Conservation (phyloP, 2,329 filamentous ascomycete genomes). For the Penicillium sp. region DNA sequence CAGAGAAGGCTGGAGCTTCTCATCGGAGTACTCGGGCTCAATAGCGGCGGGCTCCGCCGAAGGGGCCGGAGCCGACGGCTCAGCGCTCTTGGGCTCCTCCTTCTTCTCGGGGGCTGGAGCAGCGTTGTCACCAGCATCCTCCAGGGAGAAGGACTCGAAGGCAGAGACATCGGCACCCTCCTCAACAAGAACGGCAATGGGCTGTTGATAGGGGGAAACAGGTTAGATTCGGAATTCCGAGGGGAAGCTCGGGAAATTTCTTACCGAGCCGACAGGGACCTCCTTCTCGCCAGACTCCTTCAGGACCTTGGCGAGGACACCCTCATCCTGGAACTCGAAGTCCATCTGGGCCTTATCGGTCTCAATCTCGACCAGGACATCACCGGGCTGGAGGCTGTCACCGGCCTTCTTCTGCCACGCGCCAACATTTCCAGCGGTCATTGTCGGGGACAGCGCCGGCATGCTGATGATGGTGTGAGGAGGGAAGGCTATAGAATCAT, state of each 20-base stretch:
- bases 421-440: slow-evolving; percentile 95
- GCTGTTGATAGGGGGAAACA: slow-evolving; percentile 54
- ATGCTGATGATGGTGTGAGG: slow-evolving; percentile 95
- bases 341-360: slow-evolving; percentile 99
- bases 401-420: slow-evolving; percentile 97
- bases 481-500: slow-evolving; percentile 71
- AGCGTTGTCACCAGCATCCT: slow-evolving; percentile 82
- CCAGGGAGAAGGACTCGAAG: slow-evolving; percentile 83
- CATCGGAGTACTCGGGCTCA: slow-evolving; percentile 72
- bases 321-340: slow-evolving; percentile 99
- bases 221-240: slow-evolving; percentile 12
- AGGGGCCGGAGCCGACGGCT: slow-evolving; percentile 55
- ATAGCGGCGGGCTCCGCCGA: slow-evolving; percentile 61
- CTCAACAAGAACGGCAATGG: slow-evolving; percentile 92
- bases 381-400: slow-evolving; percentile 82
- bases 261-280: slow-evolving; percentile 87
- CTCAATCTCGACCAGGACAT: slow-evolving; percentile 97
- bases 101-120: slow-evolving; percentile 63
- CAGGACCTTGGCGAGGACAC: slow-evolving; percentile 89
- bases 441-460: slow-evolving; percentile 96
- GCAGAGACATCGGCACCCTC: slow-evolving; percentile 83
- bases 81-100: slow-evolving; percentile 52
- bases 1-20: slow-evolving; percentile 78
- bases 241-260: slow-evolving; percentile 43
- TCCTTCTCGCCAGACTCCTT: slow-evolving; percentile 94